Percentiles rank a stretch among this genome's conserved stretches.
Evolutionary conservation across 1,284 basidiomycete genomes (phyloP).

Genomic region (Ustilago sp.): DNA sequence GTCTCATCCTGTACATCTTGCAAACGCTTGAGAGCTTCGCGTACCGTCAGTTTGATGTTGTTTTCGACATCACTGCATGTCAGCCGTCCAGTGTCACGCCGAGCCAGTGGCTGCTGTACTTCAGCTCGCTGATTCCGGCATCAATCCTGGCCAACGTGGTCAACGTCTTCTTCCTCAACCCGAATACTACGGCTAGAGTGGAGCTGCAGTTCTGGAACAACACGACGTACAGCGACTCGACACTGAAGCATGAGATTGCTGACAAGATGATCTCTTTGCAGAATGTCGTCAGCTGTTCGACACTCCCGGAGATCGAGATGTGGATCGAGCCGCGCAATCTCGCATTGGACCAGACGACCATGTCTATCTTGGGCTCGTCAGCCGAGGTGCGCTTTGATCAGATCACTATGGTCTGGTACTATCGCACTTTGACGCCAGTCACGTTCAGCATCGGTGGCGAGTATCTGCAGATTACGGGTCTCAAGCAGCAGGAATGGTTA

Average conservation of each 20-base stretch:
- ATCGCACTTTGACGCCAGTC: conserved; percentile 61
- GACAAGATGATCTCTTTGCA: conserved; percentile 42
- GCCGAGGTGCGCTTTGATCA: conserved; percentile 54
- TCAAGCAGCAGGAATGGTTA: conserved; percentile 60
- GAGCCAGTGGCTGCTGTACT: conserved; percentile 62
- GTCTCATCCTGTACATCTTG: conserved; percentile 74
- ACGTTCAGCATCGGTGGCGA: conserved; percentile 60
- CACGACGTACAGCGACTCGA: conserved; percentile 30
- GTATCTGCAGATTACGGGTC: conserved; percentile 61
- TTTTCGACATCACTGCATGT: conserved; percentile 58
- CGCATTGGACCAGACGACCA: conserved; percentile 49
- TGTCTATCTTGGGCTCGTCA: conserved; percentile 45
- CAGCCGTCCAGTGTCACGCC: conserved; percentile 52
- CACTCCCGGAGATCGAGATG: conserved; percentile 54
- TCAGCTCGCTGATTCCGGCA: conserved; percentile 52
- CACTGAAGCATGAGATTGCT: conserved; percentile 36
- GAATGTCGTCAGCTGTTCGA: conserved; percentile 38
- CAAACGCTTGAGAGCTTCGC: conserved; percentile 51
- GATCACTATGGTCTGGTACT: conserved; percentile 67
- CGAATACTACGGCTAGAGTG: conserved; percentile 53
- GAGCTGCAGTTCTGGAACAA: conserved; percentile 45
- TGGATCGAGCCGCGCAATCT: conserved; percentile 61
- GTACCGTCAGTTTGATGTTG: conserved; percentile 54
- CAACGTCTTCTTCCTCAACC: conserved; percentile 58
- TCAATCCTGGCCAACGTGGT: conserved; percentile 54